Base-by-base conservation (phyloP, 768 basidiomycete genomes). In the Lactarius akahatsu region DNA sequence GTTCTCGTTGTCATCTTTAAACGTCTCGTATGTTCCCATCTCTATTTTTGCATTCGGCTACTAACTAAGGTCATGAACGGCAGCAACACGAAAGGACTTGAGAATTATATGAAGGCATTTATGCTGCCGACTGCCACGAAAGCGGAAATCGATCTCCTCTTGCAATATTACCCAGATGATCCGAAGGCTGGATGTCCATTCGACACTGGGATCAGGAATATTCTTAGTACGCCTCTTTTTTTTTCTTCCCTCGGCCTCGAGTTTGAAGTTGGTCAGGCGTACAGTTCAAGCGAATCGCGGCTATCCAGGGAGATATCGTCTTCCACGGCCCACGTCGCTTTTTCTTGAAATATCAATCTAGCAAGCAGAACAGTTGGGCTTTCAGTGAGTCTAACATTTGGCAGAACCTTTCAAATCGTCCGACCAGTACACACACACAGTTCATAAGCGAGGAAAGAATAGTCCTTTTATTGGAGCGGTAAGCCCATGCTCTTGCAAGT, bases 131-230 rank as follows among this genome's bases (percentile, higher is more conserved):
- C 36, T 1, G 64, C 67, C 38, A 11, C 55, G 8, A 4, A 57
- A 23, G n/a, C 1, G 9, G 11, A 65, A 2, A 6, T 66, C 7
- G 67, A 66, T 18, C 43, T 57, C 11, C 58, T 67, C 41, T 30
- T 68, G 52, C 43, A 41, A 40, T 61, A 63, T 23, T 75, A 75
- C 57, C 70, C 74, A 9, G 65, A 64, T 5, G 72, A 75, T 54
- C 60, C 45, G 0, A 23, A 63, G 11, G 57, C 65, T 23, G 74
- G 74, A 4, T 64, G 66, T 1, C 74, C 74, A 10, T 75, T 71
- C 57, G 69, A 66, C 54, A 73, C 74, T 3, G 70, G 71, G 9
- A 0, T 16, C 3, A 34, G 15, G 34, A 67, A 67, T 28, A 23
- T 38, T 2, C 57, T 63, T 3, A 1, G 66, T 67, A 47, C 0